These are phyloP conservation scores for Cyberlindnera japonica DNA, from an alignment of 805 yeast species.

Conservation along the genomic window DNA sequence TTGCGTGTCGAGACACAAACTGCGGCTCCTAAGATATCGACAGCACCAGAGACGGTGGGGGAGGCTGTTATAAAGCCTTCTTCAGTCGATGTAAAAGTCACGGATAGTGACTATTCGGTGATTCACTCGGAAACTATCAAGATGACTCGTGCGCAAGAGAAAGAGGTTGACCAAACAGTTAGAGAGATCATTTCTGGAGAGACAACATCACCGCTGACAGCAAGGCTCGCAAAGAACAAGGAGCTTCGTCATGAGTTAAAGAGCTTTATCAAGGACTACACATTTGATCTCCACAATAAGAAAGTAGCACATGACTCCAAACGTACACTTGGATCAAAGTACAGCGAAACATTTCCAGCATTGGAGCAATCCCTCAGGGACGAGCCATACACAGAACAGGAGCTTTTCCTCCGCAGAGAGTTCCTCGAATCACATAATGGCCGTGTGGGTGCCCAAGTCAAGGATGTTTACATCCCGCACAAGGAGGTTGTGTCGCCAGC, in stretches of 20 bases:
- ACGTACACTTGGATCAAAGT: conserved; percentile 15
- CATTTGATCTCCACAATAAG: conserved; percentile 17
- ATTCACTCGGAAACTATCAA: conserved; percentile 20
- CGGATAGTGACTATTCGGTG: conserved; percentile 17
- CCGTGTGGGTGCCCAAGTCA: conserved; percentile 58
- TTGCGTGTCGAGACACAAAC: conserved; percentile 4
- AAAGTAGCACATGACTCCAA: conserved; percentile 14
- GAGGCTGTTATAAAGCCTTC: not conserved
- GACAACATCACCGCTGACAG: conserved; percentile 15
- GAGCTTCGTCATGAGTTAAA: conserved; percentile 20
- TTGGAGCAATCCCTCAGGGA: conserved; percentile 56
- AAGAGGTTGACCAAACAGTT: conserved; percentile 17
- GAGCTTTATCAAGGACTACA: conserved; percentile 22
- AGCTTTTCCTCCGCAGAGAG: conserved; percentile 69
- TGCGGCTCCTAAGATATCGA: not conserved
- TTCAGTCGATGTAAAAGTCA: conserved; percentile 1
- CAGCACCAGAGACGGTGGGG: not conserved
- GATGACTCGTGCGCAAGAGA: conserved; percentile 17
- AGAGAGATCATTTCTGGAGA: conserved; percentile 24
- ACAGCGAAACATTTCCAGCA: conserved; percentile 45
- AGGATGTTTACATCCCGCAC: conserved; percentile 66
- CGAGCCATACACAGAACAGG: conserved; percentile 73
- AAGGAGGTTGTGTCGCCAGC: conserved; percentile 60
- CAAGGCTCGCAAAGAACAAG: conserved; percentile 16
- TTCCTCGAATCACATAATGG: conserved; percentile 55